Percentiles rank a stretch among this genome's conserved stretches.
phyloP scores from a whole-genome alignment of 2,329 filamentous ascomycete species.

The Botrytis aclada region DNA sequence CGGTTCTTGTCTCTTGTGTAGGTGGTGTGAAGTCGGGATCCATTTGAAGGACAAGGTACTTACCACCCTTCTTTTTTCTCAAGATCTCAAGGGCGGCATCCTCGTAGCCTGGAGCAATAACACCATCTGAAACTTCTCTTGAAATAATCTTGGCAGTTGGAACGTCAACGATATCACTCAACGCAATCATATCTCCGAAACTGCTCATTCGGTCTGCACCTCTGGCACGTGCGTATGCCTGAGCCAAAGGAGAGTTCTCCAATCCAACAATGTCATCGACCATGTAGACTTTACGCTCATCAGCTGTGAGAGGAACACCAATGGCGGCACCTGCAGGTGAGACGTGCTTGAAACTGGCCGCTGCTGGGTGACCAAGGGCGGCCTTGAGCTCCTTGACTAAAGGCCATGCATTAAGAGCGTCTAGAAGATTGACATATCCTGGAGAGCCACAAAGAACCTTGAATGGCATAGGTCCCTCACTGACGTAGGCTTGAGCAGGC shows the following conservation, averaged over 20 bases:
- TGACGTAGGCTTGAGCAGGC: constrained; percentile 80
- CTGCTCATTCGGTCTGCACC: constrained; percentile 98
- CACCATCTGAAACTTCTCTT: constrained; percentile 94
- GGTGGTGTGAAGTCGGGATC: constrained; percentile 81
- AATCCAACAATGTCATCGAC: constrained; percentile 92
- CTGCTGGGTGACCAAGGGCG: constrained; percentile 82
- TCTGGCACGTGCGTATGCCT: constrained; percentile 92
- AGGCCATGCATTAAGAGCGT: constrained; percentile 95
- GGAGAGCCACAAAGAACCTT: constrained; percentile 87
- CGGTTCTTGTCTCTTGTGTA: constrained; percentile 72
- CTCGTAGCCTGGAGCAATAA: constrained; percentile 86
- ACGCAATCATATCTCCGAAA: constrained; percentile 93
- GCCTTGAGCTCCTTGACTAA: constrained; percentile 94
- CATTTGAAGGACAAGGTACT: constrained; percentile 94
- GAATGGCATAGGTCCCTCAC: constrained; percentile 78
- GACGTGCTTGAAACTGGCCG: constrained; percentile 98
- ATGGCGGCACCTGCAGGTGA: constrained; percentile 95
- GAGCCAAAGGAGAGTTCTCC: constrained; percentile 79
- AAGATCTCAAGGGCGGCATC: constrained; percentile 85
- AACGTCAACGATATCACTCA: constrained; percentile 86
- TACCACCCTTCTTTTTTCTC: constrained; percentile 97
- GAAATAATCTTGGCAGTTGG: constrained; percentile 97
- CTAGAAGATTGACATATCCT: constrained; percentile 95
- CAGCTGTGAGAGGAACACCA: constrained; percentile 77
- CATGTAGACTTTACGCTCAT: constrained; percentile 97